A percentile compares a stretch with the other conserved stretches of the same genome.
phyloP scores from a whole-genome alignment of 306 rosid genomes.

The Calophaca sinica region DNA sequence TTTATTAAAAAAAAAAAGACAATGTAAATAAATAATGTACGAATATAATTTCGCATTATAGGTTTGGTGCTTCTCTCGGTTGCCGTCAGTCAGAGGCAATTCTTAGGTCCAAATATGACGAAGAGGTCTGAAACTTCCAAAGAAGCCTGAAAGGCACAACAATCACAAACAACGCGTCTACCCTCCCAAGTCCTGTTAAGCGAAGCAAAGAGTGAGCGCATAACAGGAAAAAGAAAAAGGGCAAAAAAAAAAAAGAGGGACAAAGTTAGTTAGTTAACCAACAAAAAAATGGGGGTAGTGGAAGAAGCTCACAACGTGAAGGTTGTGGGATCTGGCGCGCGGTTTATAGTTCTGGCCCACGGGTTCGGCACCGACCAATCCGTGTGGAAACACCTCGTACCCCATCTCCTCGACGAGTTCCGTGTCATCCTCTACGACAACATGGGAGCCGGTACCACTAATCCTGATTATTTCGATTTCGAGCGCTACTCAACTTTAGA shows the following conservation, averaged over 20 bases:
- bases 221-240: background rate
- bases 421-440: conserved; percentile 54
- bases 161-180: no score
- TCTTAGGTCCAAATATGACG: no score
- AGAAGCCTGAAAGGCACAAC: no score
- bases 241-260: no score
- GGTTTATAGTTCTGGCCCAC: conserved; percentile 55
- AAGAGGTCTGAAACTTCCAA: no score
- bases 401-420: conserved; percentile 53
- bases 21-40: no score
- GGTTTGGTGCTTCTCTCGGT: no score
- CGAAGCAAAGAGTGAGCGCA: background rate
- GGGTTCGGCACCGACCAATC: conserved; percentile 59
- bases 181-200: background rate
- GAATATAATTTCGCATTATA: no score
- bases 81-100: no score
- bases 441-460: conserved; percentile 60
- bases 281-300: conserved; percentile 47
- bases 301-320: conserved; percentile 60
- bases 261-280: background rate
- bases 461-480: conserved; percentile 59
- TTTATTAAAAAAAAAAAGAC: no score
- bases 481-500: conserved; percentile 50
- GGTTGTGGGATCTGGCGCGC: conserved; percentile 47
- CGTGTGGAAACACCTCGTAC: conserved; percentile 58